These are phyloP conservation scores for Gynandropsis gynandra DNA, from an alignment of 345 rosid genomes.

Conservation along the genomic window DNA sequence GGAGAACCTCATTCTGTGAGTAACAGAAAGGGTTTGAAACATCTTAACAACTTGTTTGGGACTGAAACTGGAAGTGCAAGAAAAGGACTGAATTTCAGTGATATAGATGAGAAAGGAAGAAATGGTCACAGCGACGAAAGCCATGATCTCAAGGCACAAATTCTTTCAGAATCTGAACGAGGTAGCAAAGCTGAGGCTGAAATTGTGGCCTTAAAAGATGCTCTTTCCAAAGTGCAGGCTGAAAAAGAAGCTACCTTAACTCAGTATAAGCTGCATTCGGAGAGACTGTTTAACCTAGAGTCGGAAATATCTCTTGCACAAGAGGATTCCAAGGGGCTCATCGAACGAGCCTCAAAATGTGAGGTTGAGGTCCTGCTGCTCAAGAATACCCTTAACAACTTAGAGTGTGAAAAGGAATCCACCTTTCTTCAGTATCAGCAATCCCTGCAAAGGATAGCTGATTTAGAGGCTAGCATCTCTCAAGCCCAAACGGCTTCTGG, in stretches of 20 bases:
- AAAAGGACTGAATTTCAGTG: constrained; percentile 63
- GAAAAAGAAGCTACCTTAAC: constrained; percentile 71
- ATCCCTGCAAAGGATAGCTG: constrained; percentile 49
- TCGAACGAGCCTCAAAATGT: constrained; percentile 55
- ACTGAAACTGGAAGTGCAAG: constrained; percentile 55
- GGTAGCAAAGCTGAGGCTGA: constrained; percentile 60
- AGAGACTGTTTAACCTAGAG: constrained; percentile 65
- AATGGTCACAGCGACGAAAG: constrained; percentile 18
- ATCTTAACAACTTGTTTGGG: constrained; percentile 38
- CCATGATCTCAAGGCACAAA: constrained; percentile 40
- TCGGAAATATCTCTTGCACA: constrained; percentile 50
- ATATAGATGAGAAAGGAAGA: constrained; percentile 42
- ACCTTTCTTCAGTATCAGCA: constrained; percentile 49
- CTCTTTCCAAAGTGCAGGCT: constrained; percentile 64
- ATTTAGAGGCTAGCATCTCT: constrained; percentile 39
- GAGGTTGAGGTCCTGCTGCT: constrained; percentile 67
- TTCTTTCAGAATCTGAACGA: constrained; percentile 57
- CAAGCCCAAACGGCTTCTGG: constrained; percentile 35
- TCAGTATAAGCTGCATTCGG: constrained; percentile 60
- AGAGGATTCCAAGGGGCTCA: constrained; percentile 50
- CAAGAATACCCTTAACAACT: constrained; percentile 43
- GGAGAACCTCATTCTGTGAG: constrained; percentile 41
- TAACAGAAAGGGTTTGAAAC: constrained; percentile 44
- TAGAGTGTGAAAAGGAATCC: constrained; percentile 56
- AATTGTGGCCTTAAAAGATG: constrained; percentile 53